These are phyloP conservation scores for Neonectria coccinea DNA, from an alignment of 2,329 filamentous ascomycete genomes.

Conservation along the genomic window DNA sequence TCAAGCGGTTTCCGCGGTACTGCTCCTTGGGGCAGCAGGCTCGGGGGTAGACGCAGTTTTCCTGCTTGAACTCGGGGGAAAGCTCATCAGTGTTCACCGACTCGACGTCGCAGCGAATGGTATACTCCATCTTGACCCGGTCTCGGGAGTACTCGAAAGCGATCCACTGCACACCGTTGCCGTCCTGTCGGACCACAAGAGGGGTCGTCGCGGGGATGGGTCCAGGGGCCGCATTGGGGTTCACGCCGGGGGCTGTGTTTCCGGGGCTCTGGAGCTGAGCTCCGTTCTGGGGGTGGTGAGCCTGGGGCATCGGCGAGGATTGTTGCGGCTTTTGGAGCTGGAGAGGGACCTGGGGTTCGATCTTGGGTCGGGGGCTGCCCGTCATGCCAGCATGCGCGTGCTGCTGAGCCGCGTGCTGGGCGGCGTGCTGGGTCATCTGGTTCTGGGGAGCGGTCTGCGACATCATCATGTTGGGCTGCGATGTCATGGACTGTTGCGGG, in stretches of 20 bases:
- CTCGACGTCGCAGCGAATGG: slow-evolving; percentile 96
- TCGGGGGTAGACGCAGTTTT: slow-evolving; percentile 97
- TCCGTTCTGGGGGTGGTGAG: slow-evolving; percentile 53
- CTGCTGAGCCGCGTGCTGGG: slow-evolving; percentile 61
- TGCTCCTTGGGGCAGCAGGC: slow-evolving; percentile 96
- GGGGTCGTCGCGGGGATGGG: slow-evolving; percentile 97
- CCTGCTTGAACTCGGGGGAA: slow-evolving; percentile 90
- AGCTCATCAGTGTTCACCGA: slow-evolving; percentile 92
- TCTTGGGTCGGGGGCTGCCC: slow-evolving; percentile 72
- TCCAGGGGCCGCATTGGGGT: slow-evolving; percentile 91
- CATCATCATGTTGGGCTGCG: slow-evolving; percentile 76
- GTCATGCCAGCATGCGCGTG: slow-evolving; percentile 68
- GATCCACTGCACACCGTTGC: slow-evolving; percentile 98
- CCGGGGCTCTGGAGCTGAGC: slow-evolving; percentile 55
- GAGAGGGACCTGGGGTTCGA: slow-evolving; percentile 70
- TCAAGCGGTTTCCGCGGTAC: slow-evolving; percentile 93
- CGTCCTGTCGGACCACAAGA: slow-evolving; percentile 91
- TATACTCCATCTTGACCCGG: slow-evolving; percentile 99
- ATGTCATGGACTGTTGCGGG: slow-evolving; percentile 68
- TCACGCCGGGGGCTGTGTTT: slow-evolving; percentile 66
- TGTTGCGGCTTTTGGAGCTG: slow-evolving; percentile 70
- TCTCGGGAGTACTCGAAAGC: slow-evolving; percentile 98
- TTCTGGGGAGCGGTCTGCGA: slow-evolving; percentile 69
- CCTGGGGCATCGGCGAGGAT: slow-evolving; percentile 55
- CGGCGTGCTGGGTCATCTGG: slow-evolving; percentile 69